Conservation (phyloP, 768 basidiomycete species). For the Russula ochroleuca region DNA sequence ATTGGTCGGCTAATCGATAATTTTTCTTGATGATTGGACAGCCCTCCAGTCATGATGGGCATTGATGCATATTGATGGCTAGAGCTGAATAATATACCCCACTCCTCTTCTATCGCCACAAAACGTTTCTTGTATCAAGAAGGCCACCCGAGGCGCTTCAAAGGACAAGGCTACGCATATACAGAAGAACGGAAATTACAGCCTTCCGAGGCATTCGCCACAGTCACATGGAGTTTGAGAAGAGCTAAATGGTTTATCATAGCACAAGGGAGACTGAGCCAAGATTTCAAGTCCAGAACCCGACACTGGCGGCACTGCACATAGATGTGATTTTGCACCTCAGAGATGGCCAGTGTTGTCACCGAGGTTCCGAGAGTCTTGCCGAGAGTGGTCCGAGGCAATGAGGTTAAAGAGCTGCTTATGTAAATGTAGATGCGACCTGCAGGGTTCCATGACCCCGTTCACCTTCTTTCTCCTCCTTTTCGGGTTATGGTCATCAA, state of each 20-base stretch:
- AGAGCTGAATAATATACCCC: background rate
- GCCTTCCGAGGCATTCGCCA: background rate
- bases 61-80: too few relatives aligned
- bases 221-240: background rate
- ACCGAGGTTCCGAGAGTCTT: too few relatives aligned
- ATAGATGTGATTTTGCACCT: background rate
- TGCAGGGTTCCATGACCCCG: constrained; percentile 14
- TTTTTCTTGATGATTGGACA: constrained; percentile 1
- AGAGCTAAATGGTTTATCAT: background rate
- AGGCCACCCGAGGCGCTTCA: background rate
- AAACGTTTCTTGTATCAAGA: too few relatives aligned
- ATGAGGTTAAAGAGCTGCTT: background rate
- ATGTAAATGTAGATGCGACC: background rate
- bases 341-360: background rate
- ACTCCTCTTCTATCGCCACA: background rate
- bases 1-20: background rate
- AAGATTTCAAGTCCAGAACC: background rate
- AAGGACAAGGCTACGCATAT: background rate
- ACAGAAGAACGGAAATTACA: background rate
- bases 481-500: constrained; percentile 7
- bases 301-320: background rate
- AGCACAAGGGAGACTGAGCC: background rate
- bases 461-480: constrained; percentile 12
- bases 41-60: background rate
- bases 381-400: too few relatives aligned